Conservation (phyloP, 257 asterid genomes). For the Solanum lycopersicoides region DNA sequence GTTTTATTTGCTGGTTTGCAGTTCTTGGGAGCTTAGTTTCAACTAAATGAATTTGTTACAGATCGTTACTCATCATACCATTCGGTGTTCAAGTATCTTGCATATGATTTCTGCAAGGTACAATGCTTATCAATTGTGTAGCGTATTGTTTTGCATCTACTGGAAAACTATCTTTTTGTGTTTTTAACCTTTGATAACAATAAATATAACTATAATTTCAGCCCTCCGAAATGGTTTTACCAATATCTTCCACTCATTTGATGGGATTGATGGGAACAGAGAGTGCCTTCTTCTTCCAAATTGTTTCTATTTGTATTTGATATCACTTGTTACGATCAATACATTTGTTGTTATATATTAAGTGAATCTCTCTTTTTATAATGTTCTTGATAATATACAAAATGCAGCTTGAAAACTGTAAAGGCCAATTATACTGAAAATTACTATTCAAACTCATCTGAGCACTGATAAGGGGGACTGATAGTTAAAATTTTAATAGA, state of each 20-base stretch:
- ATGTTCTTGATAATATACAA: neutral
- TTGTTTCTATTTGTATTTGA: neutral
- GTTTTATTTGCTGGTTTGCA: constrained; percentile 25
- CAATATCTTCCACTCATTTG: neutral
- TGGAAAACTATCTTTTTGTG: neutral
- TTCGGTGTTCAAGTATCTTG: constrained; percentile 75
- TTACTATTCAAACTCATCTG: neutral
- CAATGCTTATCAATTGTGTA: neutral
- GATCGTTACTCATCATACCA: constrained; percentile 55
- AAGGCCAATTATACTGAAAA: neutral
- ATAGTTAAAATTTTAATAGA: neutral
- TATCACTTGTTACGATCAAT: neutral
- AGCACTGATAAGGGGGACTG: neutral
- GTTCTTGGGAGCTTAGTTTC: constrained; percentile 94
- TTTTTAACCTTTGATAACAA: neutral
- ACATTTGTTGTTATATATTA: too few species aligned
- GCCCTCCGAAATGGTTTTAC: neutral
- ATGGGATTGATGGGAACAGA: neutral
- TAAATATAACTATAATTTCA: neutral
- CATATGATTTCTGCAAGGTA: constrained; percentile 89
- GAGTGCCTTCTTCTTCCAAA: neutral
- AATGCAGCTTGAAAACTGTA: neutral
- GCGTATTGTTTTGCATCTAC: too few species aligned
- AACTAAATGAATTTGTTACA: constrained; percentile 67
- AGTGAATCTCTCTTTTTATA: too few species aligned